phyloP scores from a whole-genome alignment of 2,329 filamentous ascomycete species.

The Gnomoniopsis smithogilvyi region DNA sequence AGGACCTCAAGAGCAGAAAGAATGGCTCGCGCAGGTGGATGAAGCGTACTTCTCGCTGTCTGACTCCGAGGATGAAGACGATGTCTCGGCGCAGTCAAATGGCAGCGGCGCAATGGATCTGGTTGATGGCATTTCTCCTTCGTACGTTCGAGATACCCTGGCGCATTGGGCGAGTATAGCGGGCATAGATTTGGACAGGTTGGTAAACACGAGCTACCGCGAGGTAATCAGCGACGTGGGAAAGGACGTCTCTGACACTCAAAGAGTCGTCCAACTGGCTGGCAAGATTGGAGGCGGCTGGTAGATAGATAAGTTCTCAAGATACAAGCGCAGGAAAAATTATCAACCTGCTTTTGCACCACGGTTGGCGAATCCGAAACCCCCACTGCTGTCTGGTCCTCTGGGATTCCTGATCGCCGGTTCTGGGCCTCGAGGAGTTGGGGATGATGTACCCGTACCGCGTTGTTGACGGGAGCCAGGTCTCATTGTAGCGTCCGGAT shows the following conservation, averaged over 20 bases:
- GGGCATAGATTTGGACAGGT: slow-evolving; percentile 64
- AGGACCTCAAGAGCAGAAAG: slow-evolving; percentile 77
- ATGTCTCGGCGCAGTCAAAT: slow-evolving; percentile 17
- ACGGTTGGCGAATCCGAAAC: slow-evolving; percentile 71
- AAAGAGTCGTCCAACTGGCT: slow-evolving; percentile 83
- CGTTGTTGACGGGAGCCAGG: slow-evolving; percentile 51
- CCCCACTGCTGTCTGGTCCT: slow-evolving; percentile 75
- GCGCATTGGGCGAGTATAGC: slow-evolving; percentile 74
- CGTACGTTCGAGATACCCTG: slow-evolving; percentile 65
- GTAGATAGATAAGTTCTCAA: slow-evolving; percentile 47
- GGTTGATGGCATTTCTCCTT: slow-evolving; percentile 64
- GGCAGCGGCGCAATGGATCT: slow-evolving; percentile 33
- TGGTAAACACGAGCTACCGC: slow-evolving; percentile 84
- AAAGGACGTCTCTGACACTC: slow-evolving; percentile 69
- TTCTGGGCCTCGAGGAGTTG: slow-evolving; percentile 55
- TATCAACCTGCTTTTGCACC: slow-evolving; percentile 51
- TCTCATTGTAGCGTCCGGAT: slow-evolving; percentile 68
- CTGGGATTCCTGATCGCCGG: slow-evolving; percentile 70
- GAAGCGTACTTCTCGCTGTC: slow-evolving; percentile 86
- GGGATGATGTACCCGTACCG: slow-evolving; percentile 35
- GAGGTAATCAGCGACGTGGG: slow-evolving; percentile 95
- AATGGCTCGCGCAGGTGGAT: slow-evolving; percentile 78
- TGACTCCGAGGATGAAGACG: slow-evolving; percentile 41
- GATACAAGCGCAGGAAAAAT: slow-evolving; percentile 23
- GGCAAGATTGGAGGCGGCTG: slow-evolving; percentile 91